Percentiles rank a stretch among this genome's conserved stretches.
Evolutionary conservation across 2,329 filamentous ascomycete genomes (phyloP).

Genomic region (Aspergillus versicolor): DNA sequence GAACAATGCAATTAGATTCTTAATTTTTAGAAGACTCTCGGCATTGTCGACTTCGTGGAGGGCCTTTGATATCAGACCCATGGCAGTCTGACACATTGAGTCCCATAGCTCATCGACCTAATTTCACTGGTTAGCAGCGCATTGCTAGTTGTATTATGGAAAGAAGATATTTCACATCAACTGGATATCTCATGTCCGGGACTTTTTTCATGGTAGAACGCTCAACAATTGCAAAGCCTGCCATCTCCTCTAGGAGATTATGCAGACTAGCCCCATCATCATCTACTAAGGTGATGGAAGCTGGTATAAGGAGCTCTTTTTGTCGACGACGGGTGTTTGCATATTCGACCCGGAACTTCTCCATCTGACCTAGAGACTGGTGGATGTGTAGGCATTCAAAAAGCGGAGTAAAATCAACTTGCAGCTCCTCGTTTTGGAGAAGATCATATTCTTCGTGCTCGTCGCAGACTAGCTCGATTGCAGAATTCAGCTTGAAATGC

Average conservation of each 20-base stretch:
- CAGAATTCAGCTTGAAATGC: constrained; percentile 90
- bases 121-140: constrained; percentile 12
- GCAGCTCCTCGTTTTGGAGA: constrained; percentile 89
- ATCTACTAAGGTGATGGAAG: constrained; percentile 70
- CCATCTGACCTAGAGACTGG: constrained; percentile 86
- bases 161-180: constrained; percentile 63
- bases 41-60: constrained; percentile 80
- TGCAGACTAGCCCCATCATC: constrained; percentile 86
- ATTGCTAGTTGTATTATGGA: background rate
- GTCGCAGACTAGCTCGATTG: constrained; percentile 92
- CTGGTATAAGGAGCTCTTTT: constrained; percentile 84
- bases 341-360: constrained; percentile 88
- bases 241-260: constrained; percentile 86
- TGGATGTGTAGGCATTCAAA: constrained; percentile 97
- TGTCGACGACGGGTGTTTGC: constrained; percentile 86
- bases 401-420: constrained; percentile 90
- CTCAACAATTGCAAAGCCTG: constrained; percentile 95
- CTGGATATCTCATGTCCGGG: constrained; percentile 74
- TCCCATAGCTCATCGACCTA: constrained; percentile 98
- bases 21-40: constrained; percentile 89
- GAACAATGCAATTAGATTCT: constrained; percentile 87
- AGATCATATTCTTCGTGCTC: constrained; percentile 96
- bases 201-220: constrained; percentile 86
- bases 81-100: constrained; percentile 88
- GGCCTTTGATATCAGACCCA: constrained; percentile 76